Conservation (phyloP, 306 rosid species). For the Bauhinia variegata region DNA sequence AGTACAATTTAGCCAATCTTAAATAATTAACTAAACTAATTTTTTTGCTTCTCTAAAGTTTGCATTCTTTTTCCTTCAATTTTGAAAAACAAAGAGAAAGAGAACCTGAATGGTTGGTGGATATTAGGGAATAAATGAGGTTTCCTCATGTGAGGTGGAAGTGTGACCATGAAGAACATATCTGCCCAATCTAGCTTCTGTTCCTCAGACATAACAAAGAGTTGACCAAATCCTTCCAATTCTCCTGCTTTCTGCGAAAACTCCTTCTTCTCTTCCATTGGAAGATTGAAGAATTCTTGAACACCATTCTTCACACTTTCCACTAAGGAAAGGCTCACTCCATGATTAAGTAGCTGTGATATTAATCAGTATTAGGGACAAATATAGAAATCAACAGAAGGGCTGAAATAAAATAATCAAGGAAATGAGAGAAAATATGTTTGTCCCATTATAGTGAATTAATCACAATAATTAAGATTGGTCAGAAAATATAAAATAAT, state of each 20-base stretch:
- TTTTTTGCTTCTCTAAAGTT: too few relatives aligned
- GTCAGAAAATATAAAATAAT: too few relatives aligned
- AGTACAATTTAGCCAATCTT: too few relatives aligned
- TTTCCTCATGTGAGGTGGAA: slow-evolving; percentile 44
- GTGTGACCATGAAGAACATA: slow-evolving; percentile 22
- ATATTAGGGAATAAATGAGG: slow-evolving; percentile 51
- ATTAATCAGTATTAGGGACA: too few relatives aligned
- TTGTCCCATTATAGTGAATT: too few relatives aligned
- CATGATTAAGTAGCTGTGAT: slow-evolving; percentile 42
- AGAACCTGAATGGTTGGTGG: slow-evolving; percentile 43
- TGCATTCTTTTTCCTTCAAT: too few relatives aligned
- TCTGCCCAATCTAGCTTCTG: slow-evolving; percentile 33
- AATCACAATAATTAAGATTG: too few relatives aligned
- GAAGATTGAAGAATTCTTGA: slow-evolving; percentile 38
- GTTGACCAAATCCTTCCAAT: slow-evolving; percentile 50
- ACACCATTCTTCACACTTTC: slow-evolving; percentile 46
- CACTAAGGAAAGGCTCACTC: slow-evolving; percentile 36
- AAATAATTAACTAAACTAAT: too few relatives aligned
- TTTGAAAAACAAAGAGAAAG: not conserved
- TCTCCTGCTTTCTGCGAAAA: slow-evolving; percentile 47
- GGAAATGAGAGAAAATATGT: too few relatives aligned
- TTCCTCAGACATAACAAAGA: not conserved
- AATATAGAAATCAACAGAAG: too few relatives aligned
- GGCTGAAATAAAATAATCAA: too few relatives aligned
- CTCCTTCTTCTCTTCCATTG: slow-evolving; percentile 50